phyloP scores from a whole-genome alignment of 2,329 filamentous ascomycete genomes.

The Cordyceps militaris region DNA sequence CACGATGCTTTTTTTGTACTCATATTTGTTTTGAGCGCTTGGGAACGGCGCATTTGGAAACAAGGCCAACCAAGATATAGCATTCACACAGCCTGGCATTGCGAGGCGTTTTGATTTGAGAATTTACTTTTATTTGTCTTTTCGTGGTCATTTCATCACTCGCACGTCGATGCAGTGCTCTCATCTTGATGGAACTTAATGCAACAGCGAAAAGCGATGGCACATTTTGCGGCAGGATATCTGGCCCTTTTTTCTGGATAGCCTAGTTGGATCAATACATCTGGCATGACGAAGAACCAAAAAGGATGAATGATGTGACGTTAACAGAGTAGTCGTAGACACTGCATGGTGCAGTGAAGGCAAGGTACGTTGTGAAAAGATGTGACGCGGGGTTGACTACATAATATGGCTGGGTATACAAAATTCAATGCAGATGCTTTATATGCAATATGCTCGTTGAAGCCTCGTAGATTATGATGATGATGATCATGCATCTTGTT shows the following conservation, averaged over 20 bases:
- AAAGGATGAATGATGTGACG: background rate
- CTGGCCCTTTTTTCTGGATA: background rate
- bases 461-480: background rate
- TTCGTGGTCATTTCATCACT: background rate
- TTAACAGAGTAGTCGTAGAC: background rate
- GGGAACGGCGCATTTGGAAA: background rate
- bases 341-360: background rate
- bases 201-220: background rate
- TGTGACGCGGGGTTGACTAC: background rate
- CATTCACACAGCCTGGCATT: slow-evolving; percentile 12
- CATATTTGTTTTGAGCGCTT: background rate
- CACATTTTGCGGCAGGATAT: background rate
- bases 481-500: background rate
- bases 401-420: background rate
- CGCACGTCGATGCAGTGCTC: background rate
- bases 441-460: background rate
- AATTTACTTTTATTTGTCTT: background rate
- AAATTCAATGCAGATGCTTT: background rate
- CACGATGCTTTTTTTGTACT: background rate
- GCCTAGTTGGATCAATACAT: background rate
- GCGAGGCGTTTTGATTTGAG: slow-evolving; percentile 12
- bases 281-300: background rate
- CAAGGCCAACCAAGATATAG: background rate
- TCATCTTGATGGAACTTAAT: slow-evolving; percentile 6
- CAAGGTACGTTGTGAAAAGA: background rate